These are phyloP conservation scores for Penicillium subrubescens DNA, from an alignment of 495 filamentous ascomycete species.

Conservation along the genomic window DNA sequence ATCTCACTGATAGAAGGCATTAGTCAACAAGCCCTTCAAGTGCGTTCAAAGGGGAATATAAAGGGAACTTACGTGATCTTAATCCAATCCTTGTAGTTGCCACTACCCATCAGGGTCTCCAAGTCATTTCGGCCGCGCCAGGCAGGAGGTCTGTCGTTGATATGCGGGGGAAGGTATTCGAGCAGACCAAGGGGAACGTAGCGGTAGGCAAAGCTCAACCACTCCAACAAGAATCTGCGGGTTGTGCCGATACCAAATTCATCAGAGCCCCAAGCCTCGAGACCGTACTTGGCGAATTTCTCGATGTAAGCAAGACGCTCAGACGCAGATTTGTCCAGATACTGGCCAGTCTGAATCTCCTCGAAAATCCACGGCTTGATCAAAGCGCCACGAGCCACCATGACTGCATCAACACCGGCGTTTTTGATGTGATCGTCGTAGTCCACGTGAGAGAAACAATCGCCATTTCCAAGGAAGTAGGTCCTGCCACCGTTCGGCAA, in stretches of 20 bases:
- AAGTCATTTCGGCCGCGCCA: slow-evolving; percentile 84
- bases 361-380: slow-evolving; percentile 99
- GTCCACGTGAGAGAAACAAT: slow-evolving; percentile 90
- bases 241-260: slow-evolving; percentile 90
- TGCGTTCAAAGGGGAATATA: background rate
- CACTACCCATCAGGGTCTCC: slow-evolving; percentile 86
- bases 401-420: slow-evolving; percentile 80
- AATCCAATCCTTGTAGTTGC: slow-evolving; percentile 95
- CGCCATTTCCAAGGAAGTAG: slow-evolving; percentile 95
- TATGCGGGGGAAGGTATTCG: slow-evolving; percentile 79
- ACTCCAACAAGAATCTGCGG: slow-evolving; percentile 88
- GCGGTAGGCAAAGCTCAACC: slow-evolving; percentile 86
- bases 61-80: slow-evolving; percentile 82
- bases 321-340: slow-evolving; percentile 87
- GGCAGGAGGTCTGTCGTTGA: slow-evolving; percentile 85
- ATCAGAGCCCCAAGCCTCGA: slow-evolving; percentile 93
- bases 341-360: slow-evolving; percentile 88
- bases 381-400: slow-evolving; percentile 88
- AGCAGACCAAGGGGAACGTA: slow-evolving; percentile 90
- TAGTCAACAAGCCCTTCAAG: slow-evolving; percentile 7
- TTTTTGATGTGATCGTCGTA: slow-evolving; percentile 78
- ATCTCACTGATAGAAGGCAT: slow-evolving; percentile 69
- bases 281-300: slow-evolving; percentile 84
- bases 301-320: slow-evolving; percentile 86
- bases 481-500: slow-evolving; percentile 64